Percentiles rank a stretch among this genome's conserved stretches.
Evolutionary conservation across 257 asterid species (phyloP).

Genomic region (Sherardia arvensis): DNA sequence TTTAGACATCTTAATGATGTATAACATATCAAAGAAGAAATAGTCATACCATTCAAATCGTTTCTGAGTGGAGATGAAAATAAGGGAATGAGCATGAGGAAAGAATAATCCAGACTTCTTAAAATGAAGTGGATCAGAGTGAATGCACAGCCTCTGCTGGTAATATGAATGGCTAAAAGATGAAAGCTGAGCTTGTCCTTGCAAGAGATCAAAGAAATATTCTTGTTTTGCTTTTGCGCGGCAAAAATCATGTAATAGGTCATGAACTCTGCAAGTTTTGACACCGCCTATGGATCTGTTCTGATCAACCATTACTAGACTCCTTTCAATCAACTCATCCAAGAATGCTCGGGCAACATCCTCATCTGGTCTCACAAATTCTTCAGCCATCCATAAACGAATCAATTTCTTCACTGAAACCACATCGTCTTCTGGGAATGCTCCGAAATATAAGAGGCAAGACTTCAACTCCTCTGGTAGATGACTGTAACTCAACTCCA

Average conservation of each 20-base stretch:
- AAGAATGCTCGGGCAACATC: conserved; percentile 2
- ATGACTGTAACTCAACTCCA: too few species aligned
- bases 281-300: neutral
- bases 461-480: neutral
- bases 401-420: too few species aligned
- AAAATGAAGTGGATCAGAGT: neutral
- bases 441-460: neutral
- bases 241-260: neutral
- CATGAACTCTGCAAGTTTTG: neutral
- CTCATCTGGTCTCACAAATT: neutral
- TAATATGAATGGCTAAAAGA: neutral
- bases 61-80: neutral
- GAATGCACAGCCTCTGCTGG: neutral
- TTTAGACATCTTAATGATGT: neutral
- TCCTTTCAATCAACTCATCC: neutral
- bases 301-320: neutral
- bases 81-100: neutral
- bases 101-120: neutral
- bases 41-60: neutral
- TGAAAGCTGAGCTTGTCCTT: neutral
- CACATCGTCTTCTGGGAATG: too few species aligned
- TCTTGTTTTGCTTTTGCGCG: neutral
- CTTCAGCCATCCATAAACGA: too few species aligned
- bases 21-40: neutral
- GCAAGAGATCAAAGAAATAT: neutral